phyloP scores from a whole-genome alignment of 495 filamentous ascomycete species.

The Jackrogersella multiformis region DNA sequence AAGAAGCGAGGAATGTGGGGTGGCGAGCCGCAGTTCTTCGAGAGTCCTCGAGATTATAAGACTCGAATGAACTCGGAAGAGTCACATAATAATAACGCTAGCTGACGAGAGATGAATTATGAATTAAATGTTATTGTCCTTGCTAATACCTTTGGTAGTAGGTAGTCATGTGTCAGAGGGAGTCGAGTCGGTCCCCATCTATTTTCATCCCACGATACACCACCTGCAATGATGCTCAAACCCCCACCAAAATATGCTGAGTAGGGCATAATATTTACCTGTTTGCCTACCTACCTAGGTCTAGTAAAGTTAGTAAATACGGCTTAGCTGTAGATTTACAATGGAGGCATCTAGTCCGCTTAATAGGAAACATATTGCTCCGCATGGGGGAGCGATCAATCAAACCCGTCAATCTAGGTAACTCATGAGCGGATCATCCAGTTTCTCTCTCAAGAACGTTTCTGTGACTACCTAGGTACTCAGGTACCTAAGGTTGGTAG shows the following conservation, averaged over 20 bases:
- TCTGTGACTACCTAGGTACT: too few species aligned
- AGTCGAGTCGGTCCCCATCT: not conserved
- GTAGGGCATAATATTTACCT: not conserved
- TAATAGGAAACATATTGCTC: slow-evolving; percentile 21
- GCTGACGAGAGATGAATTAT: slow-evolving; percentile 33
- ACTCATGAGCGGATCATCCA: slow-evolving; percentile 20
- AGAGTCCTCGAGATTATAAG: slow-evolving; percentile 91
- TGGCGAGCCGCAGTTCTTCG: slow-evolving; percentile 63
- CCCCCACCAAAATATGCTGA: not conserved
- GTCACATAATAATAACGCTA: slow-evolving; percentile 21
- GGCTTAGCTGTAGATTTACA: slow-evolving; percentile 1
- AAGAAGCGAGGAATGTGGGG: slow-evolving; percentile 81
- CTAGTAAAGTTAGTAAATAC: too few species aligned
- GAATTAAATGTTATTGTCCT: not conserved
- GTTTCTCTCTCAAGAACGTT: slow-evolving; percentile 2
- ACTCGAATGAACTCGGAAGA: slow-evolving; percentile 62
- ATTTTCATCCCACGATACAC: not conserved
- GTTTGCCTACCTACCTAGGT: too few species aligned
- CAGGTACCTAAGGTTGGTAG: too few species aligned
- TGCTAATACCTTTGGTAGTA: not conserved
- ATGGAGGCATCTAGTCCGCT: not conserved
- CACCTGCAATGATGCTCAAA: not conserved
- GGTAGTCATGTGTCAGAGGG: not conserved
- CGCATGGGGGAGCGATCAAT: slow-evolving; percentile 7
- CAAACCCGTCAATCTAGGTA: not conserved